Evolutionary conservation across 805 yeast species (phyloP).

Genomic region (Nakazawaea holstii): DNA sequence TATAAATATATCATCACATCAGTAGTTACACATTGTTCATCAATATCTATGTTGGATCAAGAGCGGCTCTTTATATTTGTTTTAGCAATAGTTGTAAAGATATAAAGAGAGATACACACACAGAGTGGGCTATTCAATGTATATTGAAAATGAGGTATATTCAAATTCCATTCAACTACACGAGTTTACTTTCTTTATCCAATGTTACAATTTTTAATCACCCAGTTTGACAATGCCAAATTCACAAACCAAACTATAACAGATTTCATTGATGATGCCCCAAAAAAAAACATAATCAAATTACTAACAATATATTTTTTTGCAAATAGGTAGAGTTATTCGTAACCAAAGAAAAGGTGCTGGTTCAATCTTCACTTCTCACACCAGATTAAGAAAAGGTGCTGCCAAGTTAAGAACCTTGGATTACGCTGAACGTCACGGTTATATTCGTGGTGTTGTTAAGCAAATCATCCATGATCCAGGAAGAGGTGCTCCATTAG

Average conservation of each 20-base stretch:
- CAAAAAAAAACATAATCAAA: background rate
- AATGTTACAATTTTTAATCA: too few species aligned
- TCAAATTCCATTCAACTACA: too few species aligned
- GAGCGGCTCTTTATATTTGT: too few species aligned
- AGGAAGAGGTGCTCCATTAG: constrained; percentile 99
- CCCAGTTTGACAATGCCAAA: too few species aligned
- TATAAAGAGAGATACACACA: too few species aligned
- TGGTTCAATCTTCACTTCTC: constrained; percentile 99
- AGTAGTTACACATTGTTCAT: too few species aligned
- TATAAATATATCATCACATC: too few species aligned
- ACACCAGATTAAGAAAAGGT: constrained; percentile 99
- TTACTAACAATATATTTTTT: background rate
- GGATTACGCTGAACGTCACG: constrained; percentile 99
- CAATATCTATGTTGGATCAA: too few species aligned
- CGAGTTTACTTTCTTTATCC: too few species aligned
- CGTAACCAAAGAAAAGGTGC: constrained; percentile 99
- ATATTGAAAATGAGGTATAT: background rate
- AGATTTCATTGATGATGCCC: background rate
- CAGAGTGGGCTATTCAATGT: too few species aligned
- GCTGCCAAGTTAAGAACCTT: constrained; percentile 99
- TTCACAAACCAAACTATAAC: too few species aligned
- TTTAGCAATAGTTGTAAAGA: too few species aligned
- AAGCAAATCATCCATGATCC: constrained; percentile 99
- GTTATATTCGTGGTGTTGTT: constrained; percentile 99
- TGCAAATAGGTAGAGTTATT: constrained; percentile 88